Percentiles rank a stretch among this genome's conserved stretches.
phyloP scores from a whole-genome alignment of 768 basidiomycete species.

The Pleurotus cornucopiae region DNA sequence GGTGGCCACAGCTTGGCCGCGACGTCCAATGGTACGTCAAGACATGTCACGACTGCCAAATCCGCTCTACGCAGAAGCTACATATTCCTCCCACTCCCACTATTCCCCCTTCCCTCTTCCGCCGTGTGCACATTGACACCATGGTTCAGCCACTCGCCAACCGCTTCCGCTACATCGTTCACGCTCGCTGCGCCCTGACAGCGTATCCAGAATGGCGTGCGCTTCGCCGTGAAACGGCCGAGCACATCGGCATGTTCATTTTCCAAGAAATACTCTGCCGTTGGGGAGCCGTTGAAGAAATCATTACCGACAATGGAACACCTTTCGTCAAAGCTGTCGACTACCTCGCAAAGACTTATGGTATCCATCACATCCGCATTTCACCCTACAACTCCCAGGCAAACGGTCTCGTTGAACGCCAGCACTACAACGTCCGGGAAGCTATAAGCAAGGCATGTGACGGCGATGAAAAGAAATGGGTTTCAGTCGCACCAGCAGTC shows the following conservation, averaged over 20 bases:
- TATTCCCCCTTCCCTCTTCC: slow-evolving; percentile 22
- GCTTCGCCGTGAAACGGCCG: slow-evolving; percentile 23
- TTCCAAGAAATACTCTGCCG: slow-evolving; percentile 24
- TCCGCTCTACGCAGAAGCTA: slow-evolving; percentile 17
- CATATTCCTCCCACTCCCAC: slow-evolving; percentile 16
- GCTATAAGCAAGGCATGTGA: slow-evolving; percentile 21
- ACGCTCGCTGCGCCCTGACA: slow-evolving; percentile 28
- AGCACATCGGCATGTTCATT: slow-evolving; percentile 24
- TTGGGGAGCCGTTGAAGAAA: slow-evolving; percentile 29
- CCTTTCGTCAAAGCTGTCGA: slow-evolving; percentile 24
- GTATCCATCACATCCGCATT: slow-evolving; percentile 35
- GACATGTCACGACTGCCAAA: slow-evolving; percentile 27
- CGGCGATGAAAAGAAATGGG: slow-evolving; percentile 29
- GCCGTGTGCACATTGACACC: too few species aligned
- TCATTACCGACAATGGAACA: slow-evolving; percentile 35
- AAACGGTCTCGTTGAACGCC: slow-evolving; percentile 27
- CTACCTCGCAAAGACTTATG: slow-evolving; percentile 16
- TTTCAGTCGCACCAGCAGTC: slow-evolving; percentile 15
- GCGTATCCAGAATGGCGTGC: slow-evolving; percentile 26
- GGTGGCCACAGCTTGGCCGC: slow-evolving; percentile 23
- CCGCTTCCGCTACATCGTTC: slow-evolving; percentile 28
- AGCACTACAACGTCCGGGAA: slow-evolving; percentile 16
- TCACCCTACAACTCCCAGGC: slow-evolving; percentile 32
- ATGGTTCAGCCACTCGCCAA: too few species aligned
- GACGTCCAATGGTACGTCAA: slow-evolving; percentile 21